Base-by-base conservation (phyloP, 1,139 yeast species). In the Kodamaea fungicola region DNA sequence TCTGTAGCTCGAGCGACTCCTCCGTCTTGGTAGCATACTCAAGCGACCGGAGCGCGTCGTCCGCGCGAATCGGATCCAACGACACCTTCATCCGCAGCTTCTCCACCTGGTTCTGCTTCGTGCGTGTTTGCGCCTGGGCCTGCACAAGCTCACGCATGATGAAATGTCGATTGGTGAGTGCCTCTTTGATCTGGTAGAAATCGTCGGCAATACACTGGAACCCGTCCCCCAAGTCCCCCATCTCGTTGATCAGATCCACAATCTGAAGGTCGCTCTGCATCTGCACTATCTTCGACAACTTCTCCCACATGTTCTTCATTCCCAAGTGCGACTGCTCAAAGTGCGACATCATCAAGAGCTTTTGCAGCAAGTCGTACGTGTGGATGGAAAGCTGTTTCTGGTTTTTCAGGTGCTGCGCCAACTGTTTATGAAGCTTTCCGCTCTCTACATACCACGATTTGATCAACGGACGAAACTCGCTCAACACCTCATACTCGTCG, bases 151-250 rank as follows among this genome's bases (percentile, higher is more conserved):
- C 98, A 40, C 97, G 73, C 96, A 92, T 92, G 33, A 92, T 64
- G 40, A 92, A 68, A 59, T 94, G 96, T 40, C 98, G 74, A 59
- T 90, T 90, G 0, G 98, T 94, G 40, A 92, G 67, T 0, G 96
- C 85, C 59, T 92, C 98, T 59, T 92, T 94, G 38, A 90, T 85
- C 43, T 84, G 83, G 58, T 84, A 92, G 21, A 92, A 82, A 50
- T 90, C 97, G 42, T 78, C 75, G 5, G 80, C 66, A 27, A 88
- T 64, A 51, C 76, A 67, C 42, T 70, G 78, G 8, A 88, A 58
- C 1, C 87, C 87, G 51, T 90, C 97, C 2, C 88, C 89, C 34
- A 90, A 59, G 2, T 84, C 74, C 0, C 92, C 92, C 62, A 80
- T 71, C 46, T 83, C 89, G 44, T 80, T 76, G 9, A 87, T 78